phyloP scores from a whole-genome alignment of 345 rosid genomes.

The Turritis glabra region DNA sequence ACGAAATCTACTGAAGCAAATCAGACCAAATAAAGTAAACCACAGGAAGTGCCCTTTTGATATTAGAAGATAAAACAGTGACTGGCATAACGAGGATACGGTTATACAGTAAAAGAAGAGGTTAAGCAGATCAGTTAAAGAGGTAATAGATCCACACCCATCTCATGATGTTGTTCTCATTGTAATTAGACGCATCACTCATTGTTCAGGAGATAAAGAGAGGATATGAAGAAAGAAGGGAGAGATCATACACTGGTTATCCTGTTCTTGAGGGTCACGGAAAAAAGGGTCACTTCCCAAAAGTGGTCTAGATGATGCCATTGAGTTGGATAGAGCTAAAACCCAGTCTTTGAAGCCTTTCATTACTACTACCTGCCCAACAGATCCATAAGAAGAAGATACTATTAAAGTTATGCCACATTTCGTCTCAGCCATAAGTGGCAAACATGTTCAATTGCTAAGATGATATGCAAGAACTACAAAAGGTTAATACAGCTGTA shows the following conservation, averaged over 20 bases:
- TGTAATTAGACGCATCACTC: not conserved
- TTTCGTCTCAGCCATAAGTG: not conserved
- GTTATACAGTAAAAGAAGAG: conserved; percentile 5
- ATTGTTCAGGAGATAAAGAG: not conserved
- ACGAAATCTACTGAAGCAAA: not conserved
- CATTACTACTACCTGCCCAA: conserved; percentile 43
- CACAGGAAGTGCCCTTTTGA: not conserved
- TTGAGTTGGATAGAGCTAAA: conserved; percentile 54
- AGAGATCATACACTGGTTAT: conserved; percentile 43
- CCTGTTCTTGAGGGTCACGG: conserved; percentile 40
- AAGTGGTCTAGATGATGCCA: conserved; percentile 67
- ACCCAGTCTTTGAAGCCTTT: conserved; percentile 84
- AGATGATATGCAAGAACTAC: not conserved
- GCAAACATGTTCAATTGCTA: not conserved
- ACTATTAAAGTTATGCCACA: not conserved
- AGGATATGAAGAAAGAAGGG: not conserved
- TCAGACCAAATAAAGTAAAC: not conserved
- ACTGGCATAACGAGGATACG: not conserved
- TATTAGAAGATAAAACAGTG: not conserved
- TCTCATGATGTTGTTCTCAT: not conserved
- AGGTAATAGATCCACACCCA: not conserved
- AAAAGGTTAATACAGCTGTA: no score
- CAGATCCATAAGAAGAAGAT: conserved; percentile 4
- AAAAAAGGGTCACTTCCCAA: conserved; percentile 52
- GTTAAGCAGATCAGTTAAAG: not conserved